Conservation (phyloP, 306 rosid species). For the Oxytropis ochrocephala region DNA sequence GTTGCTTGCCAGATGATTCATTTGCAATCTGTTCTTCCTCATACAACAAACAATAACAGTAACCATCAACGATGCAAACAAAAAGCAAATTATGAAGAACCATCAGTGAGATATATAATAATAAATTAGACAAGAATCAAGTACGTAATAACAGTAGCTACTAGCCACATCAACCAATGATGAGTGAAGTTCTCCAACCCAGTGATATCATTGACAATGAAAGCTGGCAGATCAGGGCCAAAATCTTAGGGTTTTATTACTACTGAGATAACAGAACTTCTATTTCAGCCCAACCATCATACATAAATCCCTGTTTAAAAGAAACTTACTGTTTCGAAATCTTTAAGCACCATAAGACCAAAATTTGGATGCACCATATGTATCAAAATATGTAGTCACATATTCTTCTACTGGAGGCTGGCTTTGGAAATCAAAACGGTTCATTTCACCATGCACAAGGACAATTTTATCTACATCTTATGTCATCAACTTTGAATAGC, state of each 20-base stretch:
- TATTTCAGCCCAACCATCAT: background rate
- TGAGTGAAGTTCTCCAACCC: background rate
- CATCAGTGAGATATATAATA: background rate
- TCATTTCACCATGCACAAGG: background rate
- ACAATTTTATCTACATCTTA: background rate
- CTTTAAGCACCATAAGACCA: background rate
- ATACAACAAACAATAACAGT: conserved; percentile 14
- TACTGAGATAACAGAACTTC: background rate
- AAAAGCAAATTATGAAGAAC: background rate
- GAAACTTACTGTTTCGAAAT: background rate
- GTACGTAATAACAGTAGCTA: background rate
- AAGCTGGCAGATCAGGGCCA: background rate
- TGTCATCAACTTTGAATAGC: no score
- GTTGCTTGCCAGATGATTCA: conserved; percentile 40
- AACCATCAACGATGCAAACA: background rate
- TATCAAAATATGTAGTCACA: background rate
- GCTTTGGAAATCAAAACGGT: background rate
- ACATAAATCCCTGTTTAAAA: background rate
- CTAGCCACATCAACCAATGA: background rate
- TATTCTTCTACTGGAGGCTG: background rate
- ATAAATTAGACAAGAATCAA: background rate
- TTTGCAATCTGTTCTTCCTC: conserved; percentile 22
- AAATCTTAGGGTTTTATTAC: background rate
- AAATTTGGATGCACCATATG: background rate
- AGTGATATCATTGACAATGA: background rate